phyloP scores from a whole-genome alignment of 768 basidiomycete genomes.

The Suillus luteus region DNA sequence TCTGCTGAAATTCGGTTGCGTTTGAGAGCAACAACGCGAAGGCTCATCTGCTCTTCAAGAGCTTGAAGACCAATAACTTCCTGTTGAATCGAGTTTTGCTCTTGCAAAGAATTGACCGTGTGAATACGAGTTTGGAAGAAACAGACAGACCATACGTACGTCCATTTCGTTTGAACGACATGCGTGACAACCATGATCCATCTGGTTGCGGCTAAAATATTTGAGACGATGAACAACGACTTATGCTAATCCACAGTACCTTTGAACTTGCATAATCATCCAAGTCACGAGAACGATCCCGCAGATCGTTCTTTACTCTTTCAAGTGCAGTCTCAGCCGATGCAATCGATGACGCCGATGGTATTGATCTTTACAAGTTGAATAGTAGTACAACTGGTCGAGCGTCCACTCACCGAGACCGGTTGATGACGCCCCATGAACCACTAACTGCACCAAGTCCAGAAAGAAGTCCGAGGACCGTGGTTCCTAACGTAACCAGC shows the following conservation, averaged over 20 bases:
- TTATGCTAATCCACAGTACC: constrained; percentile 19
- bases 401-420: constrained; percentile 5
- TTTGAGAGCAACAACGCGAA: constrained; percentile 53
- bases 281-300: constrained; percentile 33
- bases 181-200: constrained; percentile 31
- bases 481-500: constrained; percentile 73
- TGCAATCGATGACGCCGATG: constrained; percentile 39
- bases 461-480: constrained; percentile 77
- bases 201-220: constrained; percentile 25
- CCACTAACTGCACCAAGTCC: constrained; percentile 77
- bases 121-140: constrained; percentile 12
- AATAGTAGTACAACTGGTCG: not conserved
- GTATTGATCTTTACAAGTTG: constrained; percentile 22
- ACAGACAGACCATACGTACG: constrained; percentile 27
- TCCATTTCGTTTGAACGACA: constrained; percentile 33
- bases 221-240: constrained; percentile 15
- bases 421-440: constrained; percentile 46
- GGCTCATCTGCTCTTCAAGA: constrained; percentile 67
- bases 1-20: constrained; percentile 48
- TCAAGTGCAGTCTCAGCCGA: constrained; percentile 59
- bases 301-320: constrained; percentile 61
- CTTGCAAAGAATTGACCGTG: constrained; percentile 25
- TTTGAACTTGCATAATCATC: constrained; percentile 26
- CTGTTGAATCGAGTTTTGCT: constrained; percentile 43
- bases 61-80: constrained; percentile 68